These are phyloP conservation scores for Corchorus capsularis DNA, from an alignment of 345 rosid species.

Conservation along the genomic window DNA sequence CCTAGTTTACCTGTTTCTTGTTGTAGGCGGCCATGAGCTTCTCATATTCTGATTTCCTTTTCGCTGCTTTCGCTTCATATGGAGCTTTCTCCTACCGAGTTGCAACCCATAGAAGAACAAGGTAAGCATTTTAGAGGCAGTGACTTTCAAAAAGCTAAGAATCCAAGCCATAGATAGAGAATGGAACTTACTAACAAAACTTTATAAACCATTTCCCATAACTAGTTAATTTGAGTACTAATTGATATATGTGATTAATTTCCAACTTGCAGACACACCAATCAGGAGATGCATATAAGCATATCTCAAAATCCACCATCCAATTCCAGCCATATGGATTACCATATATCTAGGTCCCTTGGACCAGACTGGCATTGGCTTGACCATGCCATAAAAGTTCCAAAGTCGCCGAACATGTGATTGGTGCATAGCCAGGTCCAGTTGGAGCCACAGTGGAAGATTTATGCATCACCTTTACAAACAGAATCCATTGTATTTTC, in stretches of 20 bases:
- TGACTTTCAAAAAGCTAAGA: not conserved
- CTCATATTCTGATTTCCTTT: slow-evolving; percentile 72
- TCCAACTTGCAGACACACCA: slow-evolving; percentile 1
- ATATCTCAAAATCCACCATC: slow-evolving; percentile 6
- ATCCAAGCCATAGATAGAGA: not conserved
- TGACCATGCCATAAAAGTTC: slow-evolving; percentile 11
- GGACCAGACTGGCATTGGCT: slow-evolving; percentile 18
- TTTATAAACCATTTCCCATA: slow-evolving; percentile 8
- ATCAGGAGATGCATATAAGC: slow-evolving; percentile 11
- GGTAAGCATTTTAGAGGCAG: not conserved
- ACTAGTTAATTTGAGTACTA: slow-evolving; percentile 16
- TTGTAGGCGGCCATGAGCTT: slow-evolving; percentile 82
- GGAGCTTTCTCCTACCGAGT: slow-evolving; percentile 76
- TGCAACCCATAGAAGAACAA: not conserved
- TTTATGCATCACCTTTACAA: slow-evolving; percentile 7
- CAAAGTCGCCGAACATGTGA: not conserved
- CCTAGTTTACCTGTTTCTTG: slow-evolving; percentile 60
- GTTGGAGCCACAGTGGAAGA: not conserved
- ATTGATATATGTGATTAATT: not conserved
- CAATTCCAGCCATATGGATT: not conserved
- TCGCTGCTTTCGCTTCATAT: slow-evolving; percentile 80
- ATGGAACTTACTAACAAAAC: slow-evolving; percentile 13
- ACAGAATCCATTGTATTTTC: slow-evolving; percentile 6
- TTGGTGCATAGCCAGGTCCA: slow-evolving; percentile 8
- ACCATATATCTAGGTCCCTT: slow-evolving; percentile 13